Percentiles rank a stretch among this genome's conserved stretches.
phyloP scores from a whole-genome alignment of 805 yeast species.

The Schizosaccharomyces octosporus region DNA sequence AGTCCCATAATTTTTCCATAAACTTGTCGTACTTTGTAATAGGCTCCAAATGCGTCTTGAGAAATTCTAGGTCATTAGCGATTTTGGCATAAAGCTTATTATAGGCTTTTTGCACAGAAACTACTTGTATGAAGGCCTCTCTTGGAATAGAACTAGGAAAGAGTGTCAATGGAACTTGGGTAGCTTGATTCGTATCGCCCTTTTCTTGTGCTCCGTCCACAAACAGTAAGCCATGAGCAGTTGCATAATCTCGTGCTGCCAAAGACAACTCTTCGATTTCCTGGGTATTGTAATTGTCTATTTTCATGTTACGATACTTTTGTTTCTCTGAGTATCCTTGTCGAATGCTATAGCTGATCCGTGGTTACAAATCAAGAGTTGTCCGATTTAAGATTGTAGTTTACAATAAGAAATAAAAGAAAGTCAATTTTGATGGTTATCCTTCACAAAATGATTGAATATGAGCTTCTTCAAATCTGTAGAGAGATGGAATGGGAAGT shows the following conservation, averaged over 20 bases:
- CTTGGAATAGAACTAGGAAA: constrained; percentile 77
- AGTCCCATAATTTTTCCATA: constrained; percentile 52
- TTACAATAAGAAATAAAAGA: too few relatives aligned
- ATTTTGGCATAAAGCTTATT: constrained; percentile 54
- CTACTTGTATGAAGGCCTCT: constrained; percentile 38
- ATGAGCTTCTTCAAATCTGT: too few relatives aligned
- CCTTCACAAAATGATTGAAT: too few relatives aligned
- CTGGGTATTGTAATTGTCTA: neutral
- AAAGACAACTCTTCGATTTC: neutral
- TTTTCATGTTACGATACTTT: neutral
- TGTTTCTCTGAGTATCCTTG: too few relatives aligned
- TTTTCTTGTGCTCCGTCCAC: constrained; percentile 22
- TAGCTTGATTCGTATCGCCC: constrained; percentile 21
- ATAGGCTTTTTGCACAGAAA: constrained; percentile 38
- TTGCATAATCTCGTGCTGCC: constrained; percentile 7
- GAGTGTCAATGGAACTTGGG: constrained; percentile 43
- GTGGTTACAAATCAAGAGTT: too few relatives aligned
- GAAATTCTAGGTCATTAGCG: constrained; percentile 35
- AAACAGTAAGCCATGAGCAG: constrained; percentile 9
- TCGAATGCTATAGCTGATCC: too few relatives aligned
- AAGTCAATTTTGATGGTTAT: too few relatives aligned
- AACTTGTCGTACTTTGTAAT: constrained; percentile 38
- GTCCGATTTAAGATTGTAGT: too few relatives aligned
- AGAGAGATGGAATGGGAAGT: too few relatives aligned
- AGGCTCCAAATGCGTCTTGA: constrained; percentile 30